Evolutionary conservation across 129 eudicot species (phyloP).

Genomic region (Ambrosia artemisiifolia): DNA sequence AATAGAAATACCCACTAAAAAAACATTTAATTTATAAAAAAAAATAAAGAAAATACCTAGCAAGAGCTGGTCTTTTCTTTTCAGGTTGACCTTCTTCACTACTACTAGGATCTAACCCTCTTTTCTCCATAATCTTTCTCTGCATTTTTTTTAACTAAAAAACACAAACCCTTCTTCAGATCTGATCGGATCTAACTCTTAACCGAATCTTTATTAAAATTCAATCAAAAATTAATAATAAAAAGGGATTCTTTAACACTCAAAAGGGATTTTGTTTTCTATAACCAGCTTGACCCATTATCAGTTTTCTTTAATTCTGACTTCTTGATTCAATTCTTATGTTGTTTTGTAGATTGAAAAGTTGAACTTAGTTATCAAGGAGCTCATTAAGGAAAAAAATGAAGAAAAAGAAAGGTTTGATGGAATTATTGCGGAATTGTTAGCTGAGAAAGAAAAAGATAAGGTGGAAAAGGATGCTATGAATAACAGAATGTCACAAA

Average conservation of each 20-base stretch:
- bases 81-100: conserved; percentile 84
- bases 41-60: conserved; percentile 53
- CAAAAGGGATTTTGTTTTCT: conserved; percentile 22
- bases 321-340: too few species aligned
- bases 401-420: too few species aligned
- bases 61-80: conserved; percentile 90
- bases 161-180: conserved; percentile 42
- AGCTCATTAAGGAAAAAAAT: too few species aligned
- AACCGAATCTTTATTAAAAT: conserved; percentile 18
- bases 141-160: conserved; percentile 78
- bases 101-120: conserved; percentile 64
- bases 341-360: too few species aligned
- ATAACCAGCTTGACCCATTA: too few species aligned
- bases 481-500: too few species aligned
- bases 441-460: too few species aligned
- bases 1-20: conserved; percentile 13
- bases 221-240: conserved; percentile 7
- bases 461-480: too few species aligned
- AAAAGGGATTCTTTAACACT: conserved; percentile 20
- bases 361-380: too few species aligned
- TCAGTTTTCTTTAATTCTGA: too few species aligned
- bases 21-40: not conserved
- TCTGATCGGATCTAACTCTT: conserved; percentile 52
- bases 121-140: conserved; percentile 71
- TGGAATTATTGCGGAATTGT: too few species aligned